Evolutionary conservation across 148 eudicot species (phyloP).

Genomic region (Chenopodium album): DNA sequence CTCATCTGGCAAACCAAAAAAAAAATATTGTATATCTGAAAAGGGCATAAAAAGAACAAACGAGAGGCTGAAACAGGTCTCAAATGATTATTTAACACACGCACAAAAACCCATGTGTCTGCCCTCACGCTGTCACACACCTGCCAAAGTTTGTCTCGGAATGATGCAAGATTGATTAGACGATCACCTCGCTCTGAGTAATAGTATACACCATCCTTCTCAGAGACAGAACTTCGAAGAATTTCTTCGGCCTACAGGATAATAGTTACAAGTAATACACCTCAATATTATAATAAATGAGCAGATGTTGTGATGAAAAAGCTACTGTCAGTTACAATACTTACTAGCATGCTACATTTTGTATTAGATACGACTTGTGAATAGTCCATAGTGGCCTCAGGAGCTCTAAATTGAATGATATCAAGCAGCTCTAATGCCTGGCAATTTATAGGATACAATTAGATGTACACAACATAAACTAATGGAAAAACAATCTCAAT

Average conservation of each 20-base stretch:
- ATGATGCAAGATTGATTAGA: constrained; percentile 73
- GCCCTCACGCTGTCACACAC: constrained; percentile 33
- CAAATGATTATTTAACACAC: background rate
- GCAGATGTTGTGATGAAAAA: background rate
- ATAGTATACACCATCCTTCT: constrained; percentile 77
- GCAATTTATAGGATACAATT: constrained; percentile 5
- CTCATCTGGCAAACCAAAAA: constrained; percentile 48
- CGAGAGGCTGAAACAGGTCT: background rate
- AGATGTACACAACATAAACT: constrained; percentile 2
- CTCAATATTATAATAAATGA: background rate
- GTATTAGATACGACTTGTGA: constrained; percentile 63
- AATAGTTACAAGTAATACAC: constrained; percentile 14
- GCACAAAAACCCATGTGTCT: no score
- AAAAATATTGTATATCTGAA: constrained; percentile 36
- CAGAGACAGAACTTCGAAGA: constrained; percentile 59
- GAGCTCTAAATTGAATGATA: constrained; percentile 81
- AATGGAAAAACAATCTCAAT: background rate
- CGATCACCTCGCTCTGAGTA: constrained; percentile 95
- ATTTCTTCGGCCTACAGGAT: constrained; percentile 73
- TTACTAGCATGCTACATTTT: constrained; percentile 75
- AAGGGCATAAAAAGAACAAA: constrained; percentile 5
- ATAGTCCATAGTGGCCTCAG: constrained; percentile 67
- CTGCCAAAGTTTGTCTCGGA: constrained; percentile 94
- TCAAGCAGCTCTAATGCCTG: constrained; percentile 90
- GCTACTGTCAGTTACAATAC: constrained; percentile 1